Evolutionary conservation across 345 rosid species (phyloP).

Genomic region (Populus deltoides): DNA sequence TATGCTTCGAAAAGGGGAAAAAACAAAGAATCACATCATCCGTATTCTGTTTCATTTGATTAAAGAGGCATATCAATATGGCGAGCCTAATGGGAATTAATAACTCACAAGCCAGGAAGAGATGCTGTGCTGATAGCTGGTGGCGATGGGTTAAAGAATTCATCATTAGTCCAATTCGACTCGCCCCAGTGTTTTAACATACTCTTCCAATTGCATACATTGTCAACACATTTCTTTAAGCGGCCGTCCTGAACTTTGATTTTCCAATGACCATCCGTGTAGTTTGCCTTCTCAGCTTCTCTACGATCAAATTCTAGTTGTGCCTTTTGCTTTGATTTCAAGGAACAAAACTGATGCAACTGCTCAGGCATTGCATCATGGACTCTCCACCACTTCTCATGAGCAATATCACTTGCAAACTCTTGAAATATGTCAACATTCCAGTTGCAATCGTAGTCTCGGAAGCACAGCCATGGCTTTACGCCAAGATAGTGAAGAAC

Average conservation of each 20-base stretch:
- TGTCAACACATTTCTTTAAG: conserved; percentile 27
- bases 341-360: conserved; percentile 25
- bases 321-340: conserved; percentile 35
- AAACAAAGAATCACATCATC: background rate
- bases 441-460: conserved; percentile 39
- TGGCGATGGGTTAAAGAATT: conserved; percentile 56
- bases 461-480: conserved; percentile 37
- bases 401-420: conserved; percentile 33
- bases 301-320: conserved; percentile 29
- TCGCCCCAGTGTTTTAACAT: conserved; percentile 38
- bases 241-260: conserved; percentile 13
- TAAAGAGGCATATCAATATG: background rate
- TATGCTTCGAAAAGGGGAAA: background rate
- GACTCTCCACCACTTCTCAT: conserved; percentile 31
- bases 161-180: conserved; percentile 61
- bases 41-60: conserved; percentile 4
- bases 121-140: conserved; percentile 56
- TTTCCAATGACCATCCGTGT: conserved; percentile 34
- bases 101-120: conserved; percentile 34
- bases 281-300: conserved; percentile 28
- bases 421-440: conserved; percentile 25
- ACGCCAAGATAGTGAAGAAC: conserved; percentile 32
- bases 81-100: background rate
- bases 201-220: conserved; percentile 29
- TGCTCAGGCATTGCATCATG: conserved; percentile 30